Percentiles rank a stretch among this genome's conserved stretches.
These are phyloP conservation scores for Dentipellis fragilis DNA, from an alignment of 768 basidiomycete genomes.

Conservation along the genomic window DNA sequence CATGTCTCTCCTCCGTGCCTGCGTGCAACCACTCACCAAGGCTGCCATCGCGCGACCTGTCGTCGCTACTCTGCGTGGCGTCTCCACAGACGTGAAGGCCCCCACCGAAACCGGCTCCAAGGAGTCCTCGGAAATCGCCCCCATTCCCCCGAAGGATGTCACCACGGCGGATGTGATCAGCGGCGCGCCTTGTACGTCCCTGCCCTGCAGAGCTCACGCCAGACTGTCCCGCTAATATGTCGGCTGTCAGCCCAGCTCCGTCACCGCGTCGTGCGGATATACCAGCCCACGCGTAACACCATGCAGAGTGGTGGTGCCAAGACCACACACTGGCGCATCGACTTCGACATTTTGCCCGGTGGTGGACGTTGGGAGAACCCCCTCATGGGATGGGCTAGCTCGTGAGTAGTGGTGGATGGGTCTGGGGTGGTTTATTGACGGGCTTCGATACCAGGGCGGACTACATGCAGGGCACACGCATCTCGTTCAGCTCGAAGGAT, in stretches of 20 bases:
- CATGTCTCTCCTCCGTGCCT: not conserved
- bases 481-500: constrained; percentile 79
- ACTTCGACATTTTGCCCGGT: constrained; percentile 87
- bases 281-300: constrained; percentile 85
- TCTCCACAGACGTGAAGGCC: not conserved
- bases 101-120: constrained; percentile 8
- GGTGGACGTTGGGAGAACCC: constrained; percentile 96
- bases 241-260: constrained; percentile 58
- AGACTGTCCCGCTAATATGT: not conserved
- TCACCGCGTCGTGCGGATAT: constrained; percentile 84
- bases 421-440: too few relatives aligned
- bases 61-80: not conserved
- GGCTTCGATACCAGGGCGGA: constrained; percentile 53
- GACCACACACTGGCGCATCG: constrained; percentile 84
- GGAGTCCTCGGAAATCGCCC: constrained; percentile 30
- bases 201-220: not conserved
- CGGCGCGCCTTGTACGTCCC: constrained; percentile 67
- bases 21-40: not conserved
- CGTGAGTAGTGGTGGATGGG: constrained; percentile 41
- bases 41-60: not conserved
- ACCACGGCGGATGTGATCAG: constrained; percentile 75
- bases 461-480: constrained; percentile 86
- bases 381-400: constrained; percentile 93
- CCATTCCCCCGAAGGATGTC: constrained; percentile 42
- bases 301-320: constrained; percentile 91